These are phyloP conservation scores for Aspergillus ellipticus DNA, from an alignment of 495 filamentous ascomycete genomes.

Conservation along the genomic window DNA sequence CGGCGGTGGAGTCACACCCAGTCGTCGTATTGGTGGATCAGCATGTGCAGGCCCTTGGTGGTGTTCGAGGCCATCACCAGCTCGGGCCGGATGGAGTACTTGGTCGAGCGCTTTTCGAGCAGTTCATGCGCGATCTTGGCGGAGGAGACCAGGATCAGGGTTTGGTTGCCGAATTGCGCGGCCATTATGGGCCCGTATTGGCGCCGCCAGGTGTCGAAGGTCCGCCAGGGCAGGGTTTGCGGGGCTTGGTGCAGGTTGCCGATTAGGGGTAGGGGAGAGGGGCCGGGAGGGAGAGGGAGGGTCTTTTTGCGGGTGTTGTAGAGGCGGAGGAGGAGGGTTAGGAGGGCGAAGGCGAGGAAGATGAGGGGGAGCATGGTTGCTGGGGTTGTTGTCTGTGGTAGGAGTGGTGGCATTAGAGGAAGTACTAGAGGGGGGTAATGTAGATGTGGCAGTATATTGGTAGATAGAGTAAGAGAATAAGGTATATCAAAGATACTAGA, in stretches of 20 bases:
- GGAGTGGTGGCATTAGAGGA: too few relatives aligned
- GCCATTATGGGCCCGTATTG: conserved; percentile 27
- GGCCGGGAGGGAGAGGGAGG: conserved; percentile 18
- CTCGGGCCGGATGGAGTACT: conserved; percentile 23
- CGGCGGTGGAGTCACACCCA: conserved; percentile 40
- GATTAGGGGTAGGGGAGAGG: conserved; percentile 29
- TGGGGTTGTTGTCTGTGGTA: background rate
- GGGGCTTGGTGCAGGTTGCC: conserved; percentile 26
- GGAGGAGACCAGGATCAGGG: conserved; percentile 16
- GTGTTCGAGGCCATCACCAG: conserved; percentile 20
- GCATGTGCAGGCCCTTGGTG: conserved; percentile 32
- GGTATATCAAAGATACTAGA: too few relatives aligned
- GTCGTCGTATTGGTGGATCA: conserved; percentile 39
- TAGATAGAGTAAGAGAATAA: too few relatives aligned
- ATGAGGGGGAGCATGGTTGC: background rate
- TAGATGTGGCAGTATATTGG: too few relatives aligned
- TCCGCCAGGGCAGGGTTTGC: conserved; percentile 11
- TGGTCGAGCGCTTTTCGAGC: conserved; percentile 18
- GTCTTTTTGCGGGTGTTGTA: conserved; percentile 2
- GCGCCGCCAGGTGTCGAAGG: conserved; percentile 22
- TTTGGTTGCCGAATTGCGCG: conserved; percentile 10
- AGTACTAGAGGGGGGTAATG: background rate
- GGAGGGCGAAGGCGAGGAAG: background rate
- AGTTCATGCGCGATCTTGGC: conserved; percentile 19
- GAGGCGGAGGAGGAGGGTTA: conserved; percentile 3